Conservation (phyloP, 2,329 filamentous ascomycete genomes). For the Diatrype stigma region DNA sequence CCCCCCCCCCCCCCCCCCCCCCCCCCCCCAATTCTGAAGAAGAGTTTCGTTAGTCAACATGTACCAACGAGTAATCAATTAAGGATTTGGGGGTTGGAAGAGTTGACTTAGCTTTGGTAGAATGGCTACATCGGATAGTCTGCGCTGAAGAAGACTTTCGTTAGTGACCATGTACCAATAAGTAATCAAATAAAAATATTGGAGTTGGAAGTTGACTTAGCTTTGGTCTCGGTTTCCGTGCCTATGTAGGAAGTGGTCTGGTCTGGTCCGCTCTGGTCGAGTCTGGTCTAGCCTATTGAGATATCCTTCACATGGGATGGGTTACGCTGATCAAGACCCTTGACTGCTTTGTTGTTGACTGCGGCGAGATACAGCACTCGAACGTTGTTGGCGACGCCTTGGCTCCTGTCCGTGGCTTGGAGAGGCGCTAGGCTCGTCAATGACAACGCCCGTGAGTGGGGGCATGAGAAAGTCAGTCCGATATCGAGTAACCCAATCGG, state of each 20-base stretch:
- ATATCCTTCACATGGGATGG: background rate
- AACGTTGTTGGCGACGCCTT: conserved; percentile 4
- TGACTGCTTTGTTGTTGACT: conserved; percentile 4
- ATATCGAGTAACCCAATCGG: conserved; percentile 3
- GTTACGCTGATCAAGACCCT: background rate
- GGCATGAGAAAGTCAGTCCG: conserved; percentile 4
- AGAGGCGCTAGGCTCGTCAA: conserved; percentile 4
- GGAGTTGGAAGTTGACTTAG: background rate
- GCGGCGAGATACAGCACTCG: conserved; percentile 4
- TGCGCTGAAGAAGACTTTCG: background rate
- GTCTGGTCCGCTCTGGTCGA: background rate
- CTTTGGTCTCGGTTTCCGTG: background rate
- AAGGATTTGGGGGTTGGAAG: background rate
- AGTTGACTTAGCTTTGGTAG: conserved; percentile 9
- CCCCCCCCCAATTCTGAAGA: no score
- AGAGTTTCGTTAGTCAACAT: no score
- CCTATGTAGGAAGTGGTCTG: background rate
- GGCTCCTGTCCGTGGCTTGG: conserved; percentile 6
- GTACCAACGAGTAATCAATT: no score
- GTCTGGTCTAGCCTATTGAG: background rate
- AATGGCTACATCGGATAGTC: background rate
- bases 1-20: no score
- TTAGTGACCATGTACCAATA: background rate
- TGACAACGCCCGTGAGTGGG: conserved; percentile 1
- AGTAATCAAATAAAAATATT: background rate